Conservation (phyloP, 2,329 filamentous ascomycete species). For the Trichoderma sp. region DNA sequence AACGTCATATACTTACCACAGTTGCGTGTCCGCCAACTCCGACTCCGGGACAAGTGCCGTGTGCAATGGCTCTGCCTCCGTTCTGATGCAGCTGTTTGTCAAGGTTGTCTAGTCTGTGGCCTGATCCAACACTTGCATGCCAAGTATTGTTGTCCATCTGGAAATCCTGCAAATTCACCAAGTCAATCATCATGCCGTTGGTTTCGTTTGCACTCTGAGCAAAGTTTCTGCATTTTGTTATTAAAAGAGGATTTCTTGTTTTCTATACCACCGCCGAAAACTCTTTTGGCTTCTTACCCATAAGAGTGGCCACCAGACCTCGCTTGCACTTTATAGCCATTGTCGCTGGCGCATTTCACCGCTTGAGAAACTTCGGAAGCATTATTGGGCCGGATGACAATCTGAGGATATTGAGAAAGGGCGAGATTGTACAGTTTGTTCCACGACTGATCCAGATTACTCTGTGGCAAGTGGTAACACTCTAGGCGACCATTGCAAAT, state of each 20-base stretch:
- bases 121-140: constrained; percentile 59
- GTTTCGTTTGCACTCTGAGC: constrained; percentile 53
- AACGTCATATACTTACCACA: constrained; percentile 47
- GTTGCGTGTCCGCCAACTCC: constrained; percentile 63
- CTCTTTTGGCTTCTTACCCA: constrained; percentile 47
- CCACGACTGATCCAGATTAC: constrained; percentile 41
- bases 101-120: constrained; percentile 56
- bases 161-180: constrained; percentile 57
- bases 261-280: neutral
- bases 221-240: constrained; percentile 40
- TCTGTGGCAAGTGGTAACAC: constrained; percentile 39
- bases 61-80: constrained; percentile 60
- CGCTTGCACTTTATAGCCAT: constrained; percentile 60
- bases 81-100: constrained; percentile 54
- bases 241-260: constrained; percentile 15
- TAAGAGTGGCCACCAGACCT: constrained; percentile 69
- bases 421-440: constrained; percentile 59
- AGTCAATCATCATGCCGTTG: constrained; percentile 53
- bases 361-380: constrained; percentile 59
- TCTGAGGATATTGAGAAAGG: constrained; percentile 54
- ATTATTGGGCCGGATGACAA: constrained; percentile 59
- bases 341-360: constrained; percentile 58
- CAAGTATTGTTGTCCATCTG: constrained; percentile 56
- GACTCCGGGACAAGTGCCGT: constrained; percentile 63
- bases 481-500: constrained; percentile 50